Base-by-base conservation (phyloP, 78 protist species). In the Dictyostelium discoideum region DNA sequence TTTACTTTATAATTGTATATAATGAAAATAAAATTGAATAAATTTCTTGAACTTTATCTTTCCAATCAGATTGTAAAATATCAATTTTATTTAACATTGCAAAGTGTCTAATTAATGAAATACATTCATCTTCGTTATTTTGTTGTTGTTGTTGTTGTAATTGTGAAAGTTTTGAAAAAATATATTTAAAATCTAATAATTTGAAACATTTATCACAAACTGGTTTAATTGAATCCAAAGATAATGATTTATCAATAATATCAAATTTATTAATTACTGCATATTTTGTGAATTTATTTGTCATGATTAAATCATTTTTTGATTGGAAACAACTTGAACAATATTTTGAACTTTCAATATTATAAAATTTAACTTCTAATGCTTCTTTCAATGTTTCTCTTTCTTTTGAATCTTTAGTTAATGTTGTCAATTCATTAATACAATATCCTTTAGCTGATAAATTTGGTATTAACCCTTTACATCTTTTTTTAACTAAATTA, bases 21-120 rank as follows among this genome's bases (percentile, higher is more conserved):
- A 69, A 69, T 69, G 78, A 24, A 69, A 69, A 69, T 69, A 69
- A 69, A 29, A 69, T 69, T 24, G 78, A 26, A 69, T 26, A 69
- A 69, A 69, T 69, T 69, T 69, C 78, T 69, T 69, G 78, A 29
- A 69, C 78, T 29, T 26, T 69, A 26, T 69, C 78, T 69, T 69
- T 69, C 78, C 78, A 69, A 69, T 69, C 78, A n/a, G 40, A 3
- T 69, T 69, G 78, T 69, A 69, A 69, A 69, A 69, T 69, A 29
- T 69, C 78, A 11, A 69, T 69, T 69, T 69, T 69, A 69, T 69
- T 69, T 26, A 69, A 69, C 32, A 69, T n/a, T n/a, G 78, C 78
- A 69, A 69, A 69, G 29, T 69, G 78, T 69, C 78, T 69, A 69
- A 69, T 69, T 69, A 69, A 69, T 26, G 78, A 10, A 26, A 69